phyloP scores from a whole-genome alignment of 371 early-diverging fungal species.

The Conidiobolus incongruus region DNA sequence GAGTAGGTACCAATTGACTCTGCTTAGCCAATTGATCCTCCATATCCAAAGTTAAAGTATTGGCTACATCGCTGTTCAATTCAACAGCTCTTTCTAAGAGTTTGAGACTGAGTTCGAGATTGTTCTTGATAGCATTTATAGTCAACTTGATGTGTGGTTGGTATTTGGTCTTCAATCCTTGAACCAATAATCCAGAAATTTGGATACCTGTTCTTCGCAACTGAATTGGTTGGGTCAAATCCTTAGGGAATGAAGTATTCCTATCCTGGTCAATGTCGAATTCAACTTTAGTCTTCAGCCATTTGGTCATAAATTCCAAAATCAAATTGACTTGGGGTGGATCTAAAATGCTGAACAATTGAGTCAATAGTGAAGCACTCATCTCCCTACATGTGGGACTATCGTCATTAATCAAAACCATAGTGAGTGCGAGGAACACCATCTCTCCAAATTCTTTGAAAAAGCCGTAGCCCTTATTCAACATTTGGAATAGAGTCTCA shows the following conservation, averaged over 20 bases:
- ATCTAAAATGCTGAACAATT: constrained; percentile 30
- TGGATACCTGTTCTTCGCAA: constrained; percentile 58
- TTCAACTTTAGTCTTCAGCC: constrained; percentile 26
- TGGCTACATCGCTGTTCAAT: constrained; percentile 1
- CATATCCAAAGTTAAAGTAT: constrained; percentile 1
- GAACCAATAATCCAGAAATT: constrained; percentile 59
- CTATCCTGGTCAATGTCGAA: not conserved
- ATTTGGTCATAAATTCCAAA: constrained; percentile 37
- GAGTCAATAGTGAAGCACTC: constrained; percentile 48
- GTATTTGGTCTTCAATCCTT: constrained; percentile 34
- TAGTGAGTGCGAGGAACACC: constrained; percentile 60
- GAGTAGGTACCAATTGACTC: constrained; percentile 14
- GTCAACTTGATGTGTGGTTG: constrained; percentile 23
- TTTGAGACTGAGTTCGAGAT: constrained; percentile 20
- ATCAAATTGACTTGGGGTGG: constrained; percentile 22
- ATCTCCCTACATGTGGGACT: constrained; percentile 75
- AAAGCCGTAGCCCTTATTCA: constrained; percentile 36
- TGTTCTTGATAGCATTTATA: constrained; percentile 17
- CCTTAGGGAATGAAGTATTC: too few species aligned
- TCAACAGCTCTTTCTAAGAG: constrained; percentile 20
- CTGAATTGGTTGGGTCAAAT: constrained; percentile 23
- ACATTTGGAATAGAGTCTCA: constrained; percentile 52
- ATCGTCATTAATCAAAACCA: constrained; percentile 73
- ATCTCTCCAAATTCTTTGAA: too few species aligned
- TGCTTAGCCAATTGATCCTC: constrained; percentile 5